Base-by-base conservation (phyloP, 495 filamentous ascomycete genomes). In the Cairneyella variabilis region DNA sequence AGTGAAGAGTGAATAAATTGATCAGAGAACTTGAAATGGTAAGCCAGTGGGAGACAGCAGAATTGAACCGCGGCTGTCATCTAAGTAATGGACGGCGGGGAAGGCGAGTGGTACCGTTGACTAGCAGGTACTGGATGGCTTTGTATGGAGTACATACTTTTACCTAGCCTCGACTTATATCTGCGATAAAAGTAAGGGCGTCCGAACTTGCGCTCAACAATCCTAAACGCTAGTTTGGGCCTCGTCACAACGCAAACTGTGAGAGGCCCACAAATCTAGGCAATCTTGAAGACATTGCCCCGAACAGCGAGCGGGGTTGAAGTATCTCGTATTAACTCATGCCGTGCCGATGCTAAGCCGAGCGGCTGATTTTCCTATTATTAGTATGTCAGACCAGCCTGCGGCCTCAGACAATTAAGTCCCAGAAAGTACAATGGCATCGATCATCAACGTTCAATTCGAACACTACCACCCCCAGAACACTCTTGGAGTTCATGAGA, bases 401-500 rank as follows among this genome's bases (percentile, higher is more conserved):
- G 30, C 30, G 8, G 7, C 30, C 30, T 34, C 30, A 34, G 30
- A 34, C 30, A 14, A 34, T 34, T 34, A 34, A 34, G 30, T 34
- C 30, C 7, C 30, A 34, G 17, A 8, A 41, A 18, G 38, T 41
- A 20, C 38, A 41, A 41, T 41, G 38, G 38, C 38, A 41, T 41
- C 18, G 11, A 41, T 41, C 17, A 41, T 16, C 38, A 20, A 41
- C 17, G 38, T 41, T 10, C 38, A 41, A 18, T 41, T 41, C 38
- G 38, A 41, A 41, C 38, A 41, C 38, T 41, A 41, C 38, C 38
- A 41, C 17, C 18, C 38, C 17, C 11, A 7, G 10, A 41, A 41
- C 38, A 41, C 38, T 41, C 38, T 41, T 41, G 38, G 38, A 18
- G 38, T 41, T 20, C 38, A 41, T n/a, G n/a, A n/a, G n/a, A n/a